Base-by-base conservation (phyloP, 306 rosid genomes). In the Mimosa bimucronata region DNA sequence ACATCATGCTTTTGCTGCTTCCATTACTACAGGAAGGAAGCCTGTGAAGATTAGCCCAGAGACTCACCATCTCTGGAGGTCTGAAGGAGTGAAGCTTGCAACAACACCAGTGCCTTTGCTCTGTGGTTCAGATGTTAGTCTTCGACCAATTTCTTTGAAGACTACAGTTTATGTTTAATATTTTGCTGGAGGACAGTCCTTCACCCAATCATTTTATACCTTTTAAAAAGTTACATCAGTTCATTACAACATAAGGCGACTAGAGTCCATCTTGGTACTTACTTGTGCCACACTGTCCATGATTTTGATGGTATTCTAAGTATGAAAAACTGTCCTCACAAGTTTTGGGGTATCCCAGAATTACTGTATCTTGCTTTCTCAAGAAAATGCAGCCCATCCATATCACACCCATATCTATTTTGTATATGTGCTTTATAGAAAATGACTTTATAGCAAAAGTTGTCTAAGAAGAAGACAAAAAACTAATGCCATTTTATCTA, bases 381-480 rank as follows among this genome's bases (percentile, higher is more conserved):
- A n/a, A 25, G 2, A 26, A 23, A 25, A 26, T 28, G n/a, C 19
- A 28, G 38, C 34, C 26, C 29, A 28, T 61, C 38, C 38, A 61
- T 61, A 28, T 28, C 38, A 5, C 7, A 61, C 38, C n/a, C n/a
- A 61, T 13, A 13, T 61, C 9, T 13, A 28, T 29, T 13, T 28
- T 26, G 19, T 28, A 26, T 58, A 7, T 28, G 38, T 1, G 9
- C 19, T 28, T 61, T 1, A 58, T 11, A 21, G 80, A 66, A 67
- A 66, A 41, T 70, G 28, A 75, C 52, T 42, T 66, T 9, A 75
- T 34, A 42, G 65, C 9, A 67, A 66, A 57, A 46, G 30, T 74
- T 29, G 62, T 82, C 25, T 12, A 69, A 66, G 19, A 19, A n/a
- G 11, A 50, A 29, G 77, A 71, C 66, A 86, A 42, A 40, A 44